Conservation (phyloP, 768 basidiomycete species). For the Pleurotus pulmonarius region DNA sequence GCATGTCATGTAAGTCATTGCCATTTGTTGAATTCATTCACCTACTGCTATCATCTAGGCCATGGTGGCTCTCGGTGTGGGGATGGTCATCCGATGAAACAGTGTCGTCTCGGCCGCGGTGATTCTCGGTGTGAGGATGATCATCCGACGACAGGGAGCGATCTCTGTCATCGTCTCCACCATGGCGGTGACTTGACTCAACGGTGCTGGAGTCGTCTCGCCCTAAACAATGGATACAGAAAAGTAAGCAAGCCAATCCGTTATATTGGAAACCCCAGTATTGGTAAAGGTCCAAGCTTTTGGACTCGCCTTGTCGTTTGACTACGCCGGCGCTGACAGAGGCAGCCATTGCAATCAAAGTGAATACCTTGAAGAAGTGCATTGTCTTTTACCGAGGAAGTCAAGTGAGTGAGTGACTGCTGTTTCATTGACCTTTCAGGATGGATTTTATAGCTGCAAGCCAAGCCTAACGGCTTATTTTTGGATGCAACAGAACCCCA, state of each 20-base stretch:
- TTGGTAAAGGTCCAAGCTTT: neutral
- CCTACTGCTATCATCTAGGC: slow-evolving; percentile 5
- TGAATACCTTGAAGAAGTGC: neutral
- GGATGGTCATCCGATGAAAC: slow-evolving; percentile 5
- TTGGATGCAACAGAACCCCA: neutral
- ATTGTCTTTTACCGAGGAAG: neutral
- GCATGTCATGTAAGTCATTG: too few relatives aligned
- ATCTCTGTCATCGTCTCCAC: neutral
- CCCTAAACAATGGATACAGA: neutral
- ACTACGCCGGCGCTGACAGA: slow-evolving; percentile 1
- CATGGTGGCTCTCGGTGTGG: slow-evolving; percentile 5
- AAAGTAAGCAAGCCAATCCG: neutral
- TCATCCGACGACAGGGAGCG: slow-evolving; percentile 2
- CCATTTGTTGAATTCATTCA: neutral
- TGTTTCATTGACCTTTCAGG: neutral
- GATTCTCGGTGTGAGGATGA: slow-evolving; percentile 5
- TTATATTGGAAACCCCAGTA: neutral
- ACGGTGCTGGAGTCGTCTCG: slow-evolving; percentile 3
- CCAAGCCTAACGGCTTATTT: neutral
- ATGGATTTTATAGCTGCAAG: slow-evolving; percentile 5
- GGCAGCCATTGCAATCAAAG: neutral
- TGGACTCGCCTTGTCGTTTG: slow-evolving; percentile 4
- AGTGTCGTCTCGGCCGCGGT: neutral
- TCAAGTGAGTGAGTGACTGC: neutral
- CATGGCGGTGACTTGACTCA: slow-evolving; percentile 1